These are phyloP conservation scores for Smittium culicis DNA, from an alignment of 371 early-diverging fungal species.

Conservation along the genomic window DNA sequence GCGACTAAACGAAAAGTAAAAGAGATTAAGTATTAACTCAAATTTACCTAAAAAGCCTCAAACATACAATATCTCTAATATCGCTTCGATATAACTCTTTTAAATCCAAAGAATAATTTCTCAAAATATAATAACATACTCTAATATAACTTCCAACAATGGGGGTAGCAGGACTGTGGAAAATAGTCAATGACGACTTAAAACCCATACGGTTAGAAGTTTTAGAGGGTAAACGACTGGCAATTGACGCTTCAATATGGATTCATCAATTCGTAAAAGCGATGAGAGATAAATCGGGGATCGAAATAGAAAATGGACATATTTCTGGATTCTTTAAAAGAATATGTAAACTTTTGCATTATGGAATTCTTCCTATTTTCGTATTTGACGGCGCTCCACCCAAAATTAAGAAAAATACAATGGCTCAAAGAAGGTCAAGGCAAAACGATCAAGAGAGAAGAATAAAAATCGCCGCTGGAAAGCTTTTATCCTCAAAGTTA, in stretches of 20 bases:
- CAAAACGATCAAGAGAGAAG: slow-evolving; percentile 13
- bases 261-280: slow-evolving; percentile 88
- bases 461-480: slow-evolving; percentile 59
- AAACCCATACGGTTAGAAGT: slow-evolving; percentile 66
- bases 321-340: slow-evolving; percentile 86
- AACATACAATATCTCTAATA: too few relatives aligned
- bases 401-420: slow-evolving; percentile 59
- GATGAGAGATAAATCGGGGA: slow-evolving; percentile 76
- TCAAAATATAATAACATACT: too few relatives aligned
- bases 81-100: too few relatives aligned
- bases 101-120: too few relatives aligned
- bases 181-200: slow-evolving; percentile 64
- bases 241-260: slow-evolving; percentile 95
- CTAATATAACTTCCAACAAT: too few relatives aligned
- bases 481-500: slow-evolving; percentile 63
- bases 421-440: slow-evolving; percentile 25
- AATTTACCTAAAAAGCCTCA: too few relatives aligned
- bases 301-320: slow-evolving; percentile 66
- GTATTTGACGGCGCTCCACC: slow-evolving; percentile 92
- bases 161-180: slow-evolving; percentile 96
- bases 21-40: too few relatives aligned
- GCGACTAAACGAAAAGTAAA: too few relatives aligned
- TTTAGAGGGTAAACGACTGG: slow-evolving; percentile 54
- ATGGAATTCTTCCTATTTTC: slow-evolving; percentile 83
- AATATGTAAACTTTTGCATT: slow-evolving; percentile 84